Base-by-base conservation (phyloP, 306 rosid species). In the Medicago arabica region DNA sequence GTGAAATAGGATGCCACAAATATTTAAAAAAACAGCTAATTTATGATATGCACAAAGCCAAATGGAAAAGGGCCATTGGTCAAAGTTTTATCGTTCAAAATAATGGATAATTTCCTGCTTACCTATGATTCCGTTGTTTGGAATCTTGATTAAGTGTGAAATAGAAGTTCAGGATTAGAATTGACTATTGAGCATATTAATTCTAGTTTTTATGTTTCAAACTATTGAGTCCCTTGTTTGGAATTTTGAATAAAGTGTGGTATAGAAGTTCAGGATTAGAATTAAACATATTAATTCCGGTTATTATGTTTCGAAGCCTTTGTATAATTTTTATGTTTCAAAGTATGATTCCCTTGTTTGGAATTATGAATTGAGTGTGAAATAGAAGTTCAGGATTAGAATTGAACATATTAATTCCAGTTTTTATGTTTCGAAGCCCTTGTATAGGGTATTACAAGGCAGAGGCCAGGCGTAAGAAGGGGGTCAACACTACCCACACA, bases 41-140 rank as follows among this genome's bases (percentile, higher is more conserved):
- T 28, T 28, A 43, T 54, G 39, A 43, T 17, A 18, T 57, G 25
- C 47, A 67, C 5, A 73, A 9, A 60, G 47, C 75, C 72, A 51
- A 79, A 41, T 3, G 43, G 21, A 14, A 39, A 55, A 77, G 36
- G 18, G 12, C 67, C 12, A 8, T 21, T 9, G 46, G 15, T 47
- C 53, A n/a, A 25, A 2, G 7, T 65, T 58, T 47, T 23, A 59
- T 69, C 71, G 54, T 5, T 68, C 18, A 28, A 10, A 38, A 66
- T 31, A 34, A 61, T 1, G 55, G 41, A 71, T 36, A 64, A 46
- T 59, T 28, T 60, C 55, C 41, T 16, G 53, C 65, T 47, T 46
- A 39, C 19, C 39, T 43, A 66, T 6, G n/a, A 41, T 18, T 23
- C 12, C 40, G 23, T 17, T 21, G 59, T 4, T 25, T 13, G 58